Base-by-base conservation (phyloP, 345 rosid species). In the Trapa bicornis region DNA sequence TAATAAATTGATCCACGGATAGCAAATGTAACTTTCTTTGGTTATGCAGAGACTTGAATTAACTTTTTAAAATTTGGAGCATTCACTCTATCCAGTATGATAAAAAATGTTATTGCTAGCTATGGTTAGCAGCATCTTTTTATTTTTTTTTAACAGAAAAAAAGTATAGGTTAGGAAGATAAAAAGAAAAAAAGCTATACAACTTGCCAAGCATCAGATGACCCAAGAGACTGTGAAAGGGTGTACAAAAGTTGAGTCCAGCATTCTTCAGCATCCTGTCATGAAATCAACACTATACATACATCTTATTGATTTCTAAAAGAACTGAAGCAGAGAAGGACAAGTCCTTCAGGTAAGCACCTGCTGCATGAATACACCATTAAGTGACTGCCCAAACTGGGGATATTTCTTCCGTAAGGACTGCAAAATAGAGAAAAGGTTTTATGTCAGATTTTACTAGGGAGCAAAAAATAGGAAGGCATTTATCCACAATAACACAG, bases 221-320 rank as follows among this genome's bases (percentile, higher is more conserved):
- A 66, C 76, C 86, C 75, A 42, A 94, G 88, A 67, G 96, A 86
- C 77, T 85, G 99, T 29, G 99, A 91, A 75, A 91, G 96, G 11
- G 96, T 91, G 80, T 86, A 89, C 45, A 94, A 71, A 73, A 94
- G 89, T 72, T 91, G 99, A 14, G 96, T 83, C 99, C 99, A 94
- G 78, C 99, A 94, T 78, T 91, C 99, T 78, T 94, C 99, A 71
- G 97, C 97, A 80, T 91, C 99, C 97, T 94, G 85, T 74, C 53
- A 67, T 10, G 65, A 5, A 53, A 7, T 65, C 37, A 32, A 67
- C 50, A 60, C 41, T 50, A n/a, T 41, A 65, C 16, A 7, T 1
- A 65, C 50, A 15, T 3, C 9, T 42, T 42, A 56, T 9, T 61
- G 43, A 67, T 47, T 15, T 15, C 5, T 36, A 47, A 54, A 14